A percentile compares a stretch with the other conserved stretches of the same genome.
Evolutionary conservation across 441 rosid genomes (phyloP).

Genomic region (Hypseocharis bilobata): DNA sequence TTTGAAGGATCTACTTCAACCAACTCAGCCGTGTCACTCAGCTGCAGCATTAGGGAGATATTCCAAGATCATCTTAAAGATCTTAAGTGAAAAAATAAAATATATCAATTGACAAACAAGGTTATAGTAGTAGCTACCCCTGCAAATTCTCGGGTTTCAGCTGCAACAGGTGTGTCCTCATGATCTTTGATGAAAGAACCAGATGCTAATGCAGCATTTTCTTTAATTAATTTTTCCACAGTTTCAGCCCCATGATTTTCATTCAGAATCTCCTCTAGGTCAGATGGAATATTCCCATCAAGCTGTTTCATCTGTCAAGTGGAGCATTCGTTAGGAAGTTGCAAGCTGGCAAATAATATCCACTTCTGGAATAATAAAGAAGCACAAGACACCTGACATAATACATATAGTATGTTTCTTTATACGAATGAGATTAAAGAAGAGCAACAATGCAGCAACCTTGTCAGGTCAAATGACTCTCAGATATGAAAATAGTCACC

Average conservation of each 20-base stretch:
- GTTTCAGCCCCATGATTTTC: constrained; percentile 24
- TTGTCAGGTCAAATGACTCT: background rate
- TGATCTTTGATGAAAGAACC: constrained; percentile 23
- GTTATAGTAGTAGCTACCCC: constrained; percentile 17
- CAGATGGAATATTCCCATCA: constrained; percentile 50
- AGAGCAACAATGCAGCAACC: background rate
- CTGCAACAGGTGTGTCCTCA: constrained; percentile 16
- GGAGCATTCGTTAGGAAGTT: constrained; percentile 10
- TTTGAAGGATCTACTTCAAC: constrained; percentile 24
- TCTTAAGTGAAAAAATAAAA: background rate
- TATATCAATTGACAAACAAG: background rate
- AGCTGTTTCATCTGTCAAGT: constrained; percentile 46
- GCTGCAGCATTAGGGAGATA: constrained; percentile 19
- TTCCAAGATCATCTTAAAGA: background rate
- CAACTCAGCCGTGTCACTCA: constrained; percentile 21
- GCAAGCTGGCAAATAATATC: constrained; percentile 10
- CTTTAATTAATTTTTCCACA: constrained; percentile 20
- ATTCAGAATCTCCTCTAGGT: constrained; percentile 49
- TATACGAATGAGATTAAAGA: background rate
- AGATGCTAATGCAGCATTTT: constrained; percentile 21
- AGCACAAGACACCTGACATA: background rate
- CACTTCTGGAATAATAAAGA: background rate
- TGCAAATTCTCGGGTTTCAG: constrained; percentile 16
- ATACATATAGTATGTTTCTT: background rate
- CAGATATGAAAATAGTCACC: background rate